These are phyloP conservation scores for Avena eriantha DNA, from an alignment of 176 grass and related monocot species.

Conservation along the genomic window DNA sequence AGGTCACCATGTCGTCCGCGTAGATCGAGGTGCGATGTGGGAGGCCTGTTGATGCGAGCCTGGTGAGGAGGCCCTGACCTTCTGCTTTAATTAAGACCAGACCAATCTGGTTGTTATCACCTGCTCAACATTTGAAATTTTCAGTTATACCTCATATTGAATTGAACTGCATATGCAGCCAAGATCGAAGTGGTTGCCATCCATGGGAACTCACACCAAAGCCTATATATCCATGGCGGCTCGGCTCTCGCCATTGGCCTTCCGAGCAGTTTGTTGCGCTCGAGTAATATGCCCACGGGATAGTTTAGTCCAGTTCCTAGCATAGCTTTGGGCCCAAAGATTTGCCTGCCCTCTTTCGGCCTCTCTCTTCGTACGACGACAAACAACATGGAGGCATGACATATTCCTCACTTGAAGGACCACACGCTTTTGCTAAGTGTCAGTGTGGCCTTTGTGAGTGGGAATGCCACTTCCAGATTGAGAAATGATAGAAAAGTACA, in stretches of 20 bases:
- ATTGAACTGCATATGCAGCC: too few species aligned
- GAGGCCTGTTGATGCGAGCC: too few species aligned
- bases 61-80: too few species aligned
- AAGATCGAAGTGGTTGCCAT: too few species aligned
- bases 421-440: slow-evolving; percentile 40
- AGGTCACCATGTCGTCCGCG: too few species aligned
- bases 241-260: slow-evolving; percentile 4
- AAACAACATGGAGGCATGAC: slow-evolving; percentile 35
- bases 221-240: slow-evolving; percentile 36
- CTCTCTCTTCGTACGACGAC: slow-evolving; percentile 26
- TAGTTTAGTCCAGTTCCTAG: slow-evolving; percentile 35
- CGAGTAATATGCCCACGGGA: slow-evolving; percentile 41
- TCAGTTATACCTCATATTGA: too few species aligned
- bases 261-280: slow-evolving; percentile 53
- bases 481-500: not conserved
- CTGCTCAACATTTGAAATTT: too few species aligned
- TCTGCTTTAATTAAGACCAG: too few species aligned
- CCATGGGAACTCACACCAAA: slow-evolving; percentile 55
- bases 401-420: slow-evolving; percentile 55
- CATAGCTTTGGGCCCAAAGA: slow-evolving; percentile 29
- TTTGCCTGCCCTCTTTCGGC: slow-evolving; percentile 9
- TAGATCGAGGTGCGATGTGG: too few species aligned
- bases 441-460: slow-evolving; percentile 54
- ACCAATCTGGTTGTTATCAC: too few species aligned
- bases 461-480: slow-evolving; percentile 42